phyloP scores from a whole-genome alignment of 768 basidiomycete species.

The Crassisporium funariophilum region DNA sequence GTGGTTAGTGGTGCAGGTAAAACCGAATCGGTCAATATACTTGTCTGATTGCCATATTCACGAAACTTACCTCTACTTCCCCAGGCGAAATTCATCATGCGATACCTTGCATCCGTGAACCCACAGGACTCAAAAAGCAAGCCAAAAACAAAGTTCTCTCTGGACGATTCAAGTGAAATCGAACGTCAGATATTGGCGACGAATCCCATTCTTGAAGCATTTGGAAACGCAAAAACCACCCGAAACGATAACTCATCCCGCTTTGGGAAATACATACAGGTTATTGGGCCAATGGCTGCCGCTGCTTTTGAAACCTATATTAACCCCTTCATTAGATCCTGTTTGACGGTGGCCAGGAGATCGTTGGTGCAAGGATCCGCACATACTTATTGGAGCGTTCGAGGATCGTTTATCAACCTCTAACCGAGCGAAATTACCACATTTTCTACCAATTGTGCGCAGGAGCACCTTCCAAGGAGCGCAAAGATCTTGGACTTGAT shows the following conservation, averaged over 20 bases:
- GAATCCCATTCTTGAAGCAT: conserved; percentile 99
- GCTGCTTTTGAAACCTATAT: conserved; percentile 4
- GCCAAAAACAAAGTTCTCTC: conserved; percentile 66
- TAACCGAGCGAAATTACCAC: conserved; percentile 97
- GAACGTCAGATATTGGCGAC: conserved; percentile 97
- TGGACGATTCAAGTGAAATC: conserved; percentile 91
- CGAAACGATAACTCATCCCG: conserved; percentile 99
- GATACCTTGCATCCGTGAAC: conserved; percentile 97
- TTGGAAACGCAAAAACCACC: conserved; percentile 99
- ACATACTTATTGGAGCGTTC: conserved; percentile 98
- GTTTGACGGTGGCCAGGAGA: conserved; percentile 94
- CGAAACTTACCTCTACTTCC: conserved; percentile 1
- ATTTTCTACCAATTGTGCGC: conserved; percentile 99
- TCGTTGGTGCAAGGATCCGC: conserved; percentile 97
- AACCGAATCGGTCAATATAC: conserved; percentile 82
- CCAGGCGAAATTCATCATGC: conserved; percentile 98
- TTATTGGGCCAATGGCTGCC: conserved; percentile 33
- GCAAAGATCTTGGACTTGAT: conserved; percentile 92
- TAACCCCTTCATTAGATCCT: conserved; percentile 67
- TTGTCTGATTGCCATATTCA: background rate
- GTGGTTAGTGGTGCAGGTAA: conserved; percentile 92
- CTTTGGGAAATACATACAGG: conserved; percentile 99
- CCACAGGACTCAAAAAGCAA: conserved; percentile 67
- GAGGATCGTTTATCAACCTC: conserved; percentile 95
- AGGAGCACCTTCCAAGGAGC: conserved; percentile 92